Evolutionary conservation across 345 rosid species (phyloP).

Genomic region (Schrenkiella parvula): DNA sequence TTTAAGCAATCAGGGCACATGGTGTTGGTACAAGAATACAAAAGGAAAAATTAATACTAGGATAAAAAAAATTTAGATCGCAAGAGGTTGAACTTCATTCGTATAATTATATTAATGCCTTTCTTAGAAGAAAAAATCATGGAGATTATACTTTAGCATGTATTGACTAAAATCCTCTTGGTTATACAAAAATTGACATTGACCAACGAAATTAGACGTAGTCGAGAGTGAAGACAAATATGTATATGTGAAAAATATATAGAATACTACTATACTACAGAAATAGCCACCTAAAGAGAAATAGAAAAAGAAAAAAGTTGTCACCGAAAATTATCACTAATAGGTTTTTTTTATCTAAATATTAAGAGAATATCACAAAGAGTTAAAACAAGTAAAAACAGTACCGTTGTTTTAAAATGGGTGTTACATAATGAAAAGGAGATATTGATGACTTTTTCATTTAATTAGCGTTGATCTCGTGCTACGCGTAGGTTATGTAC

Average conservation of each 20-base stretch:
- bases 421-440: not conserved
- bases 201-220: constrained; percentile 14
- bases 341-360: no score
- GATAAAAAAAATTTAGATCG: not conserved
- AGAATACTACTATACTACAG: not conserved
- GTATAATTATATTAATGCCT: not conserved
- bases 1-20: constrained; percentile 4
- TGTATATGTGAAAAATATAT: not conserved
- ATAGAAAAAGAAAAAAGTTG: constrained; percentile 4
- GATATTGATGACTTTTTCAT: not conserved
- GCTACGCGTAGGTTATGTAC: no score
- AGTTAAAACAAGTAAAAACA: not conserved
- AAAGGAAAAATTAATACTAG: not conserved
- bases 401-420: not conserved
- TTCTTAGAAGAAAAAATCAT: not conserved
- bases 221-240: constrained; percentile 24
- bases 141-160: constrained; percentile 1
- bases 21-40: not conserved
- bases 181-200: not conserved
- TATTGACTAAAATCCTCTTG: not conserved
- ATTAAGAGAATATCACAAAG: no score
- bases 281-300: not conserved
- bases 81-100: constrained; percentile 1
- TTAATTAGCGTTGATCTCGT: no score
- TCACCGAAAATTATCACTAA: not conserved